Percentiles rank a stretch among this genome's conserved stretches.
Evolutionary conservation across 2,329 filamentous ascomycete species (phyloP).

Genomic region (Scopulariopsis brevicaulis): DNA sequence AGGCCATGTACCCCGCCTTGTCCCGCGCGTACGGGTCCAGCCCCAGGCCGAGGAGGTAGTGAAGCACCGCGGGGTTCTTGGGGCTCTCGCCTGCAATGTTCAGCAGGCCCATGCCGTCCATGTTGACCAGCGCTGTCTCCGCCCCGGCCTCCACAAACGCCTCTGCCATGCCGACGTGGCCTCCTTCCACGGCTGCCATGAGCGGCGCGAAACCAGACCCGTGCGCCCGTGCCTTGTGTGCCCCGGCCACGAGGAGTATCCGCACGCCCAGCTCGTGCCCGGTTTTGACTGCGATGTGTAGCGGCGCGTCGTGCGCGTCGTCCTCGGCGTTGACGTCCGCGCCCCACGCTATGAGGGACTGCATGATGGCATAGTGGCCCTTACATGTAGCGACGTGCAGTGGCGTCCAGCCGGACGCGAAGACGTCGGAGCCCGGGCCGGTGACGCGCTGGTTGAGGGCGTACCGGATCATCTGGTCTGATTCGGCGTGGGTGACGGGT

Average conservation of each 20-base stretch:
- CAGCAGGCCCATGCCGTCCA: slow-evolving; percentile 1
- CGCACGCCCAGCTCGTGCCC: neutral
- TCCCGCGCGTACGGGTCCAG: slow-evolving; percentile 7
- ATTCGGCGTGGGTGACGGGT: neutral
- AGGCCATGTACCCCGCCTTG: slow-evolving; percentile 4
- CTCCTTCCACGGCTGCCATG: slow-evolving; percentile 2
- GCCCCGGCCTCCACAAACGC: neutral
- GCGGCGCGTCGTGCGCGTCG: neutral
- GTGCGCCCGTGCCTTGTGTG: neutral
- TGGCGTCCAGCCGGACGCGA: neutral
- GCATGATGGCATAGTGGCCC: neutral
- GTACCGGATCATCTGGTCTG: neutral
- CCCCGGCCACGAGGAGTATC: neutral
- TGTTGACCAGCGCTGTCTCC: neutral
- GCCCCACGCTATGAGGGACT: neutral
- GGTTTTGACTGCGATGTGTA: slow-evolving; percentile 2
- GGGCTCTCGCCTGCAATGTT: slow-evolving; percentile 4
- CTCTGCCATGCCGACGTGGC: neutral
- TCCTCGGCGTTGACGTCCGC: slow-evolving; percentile 4
- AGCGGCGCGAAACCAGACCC: too few relatives aligned
- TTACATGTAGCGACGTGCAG: neutral
- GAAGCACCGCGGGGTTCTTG: slow-evolving; percentile 5
- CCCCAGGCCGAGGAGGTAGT: slow-evolving; percentile 6
- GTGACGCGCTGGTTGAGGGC: neutral
- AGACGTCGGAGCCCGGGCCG: neutral